Conservation (phyloP, 1,284 basidiomycete genomes). For the Sporisorium sorghi region DNA sequence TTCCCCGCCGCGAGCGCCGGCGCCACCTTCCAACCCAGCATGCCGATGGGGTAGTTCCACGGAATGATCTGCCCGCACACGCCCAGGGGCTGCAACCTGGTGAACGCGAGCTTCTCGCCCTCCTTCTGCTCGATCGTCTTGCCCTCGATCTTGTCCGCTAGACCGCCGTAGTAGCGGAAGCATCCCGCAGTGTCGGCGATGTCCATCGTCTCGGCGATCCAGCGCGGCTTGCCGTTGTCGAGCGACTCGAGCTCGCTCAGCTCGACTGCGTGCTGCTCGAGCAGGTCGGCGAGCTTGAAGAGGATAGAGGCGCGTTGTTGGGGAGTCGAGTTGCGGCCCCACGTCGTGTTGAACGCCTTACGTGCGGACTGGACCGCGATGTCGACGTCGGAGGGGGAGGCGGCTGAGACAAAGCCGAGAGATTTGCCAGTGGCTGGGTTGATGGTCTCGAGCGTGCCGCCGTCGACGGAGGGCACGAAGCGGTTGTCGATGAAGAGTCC, state of each 20-base stretch:
- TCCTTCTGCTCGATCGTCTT: constrained; percentile 81
- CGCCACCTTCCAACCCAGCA: constrained; percentile 73
- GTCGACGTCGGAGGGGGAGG: constrained; percentile 52
- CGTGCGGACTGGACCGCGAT: constrained; percentile 56
- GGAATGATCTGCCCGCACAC: constrained; percentile 73
- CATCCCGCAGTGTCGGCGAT: constrained; percentile 76
- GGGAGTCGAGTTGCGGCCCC: constrained; percentile 49
- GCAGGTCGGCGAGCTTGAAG: constrained; percentile 78
- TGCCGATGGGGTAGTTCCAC: constrained; percentile 77
- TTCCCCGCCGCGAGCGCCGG: constrained; percentile 70
- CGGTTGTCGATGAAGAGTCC: constrained; percentile 62
- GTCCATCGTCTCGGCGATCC: constrained; percentile 77
- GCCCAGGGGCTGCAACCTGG: constrained; percentile 89
- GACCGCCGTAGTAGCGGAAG: constrained; percentile 76
- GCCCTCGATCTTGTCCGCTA: constrained; percentile 84
- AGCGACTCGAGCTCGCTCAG: constrained; percentile 72
- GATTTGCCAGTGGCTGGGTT: constrained; percentile 58
- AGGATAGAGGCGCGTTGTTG: constrained; percentile 74
- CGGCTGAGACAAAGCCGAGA: constrained; percentile 53
- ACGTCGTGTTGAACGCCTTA: constrained; percentile 50
- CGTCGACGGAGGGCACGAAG: constrained; percentile 48
- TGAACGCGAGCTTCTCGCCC: constrained; percentile 76
- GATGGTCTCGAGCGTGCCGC: constrained; percentile 48
- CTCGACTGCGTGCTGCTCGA: constrained; percentile 79
- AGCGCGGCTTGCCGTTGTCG: constrained; percentile 83